Evolutionary conservation across 2,329 filamentous ascomycete species (phyloP).

Genomic region (Microascus cirrosus): DNA sequence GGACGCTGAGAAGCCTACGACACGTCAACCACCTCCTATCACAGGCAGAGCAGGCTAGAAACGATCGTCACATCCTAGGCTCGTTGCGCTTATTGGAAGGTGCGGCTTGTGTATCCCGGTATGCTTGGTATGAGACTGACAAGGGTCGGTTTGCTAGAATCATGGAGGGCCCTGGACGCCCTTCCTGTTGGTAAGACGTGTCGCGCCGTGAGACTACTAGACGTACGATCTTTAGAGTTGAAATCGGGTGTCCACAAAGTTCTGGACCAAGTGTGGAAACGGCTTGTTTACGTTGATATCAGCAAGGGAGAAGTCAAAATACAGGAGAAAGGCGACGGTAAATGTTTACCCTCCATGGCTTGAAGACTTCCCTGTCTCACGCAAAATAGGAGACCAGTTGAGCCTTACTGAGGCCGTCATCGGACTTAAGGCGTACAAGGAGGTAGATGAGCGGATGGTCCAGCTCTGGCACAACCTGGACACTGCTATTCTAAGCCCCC

Average conservation of each 20-base stretch:
- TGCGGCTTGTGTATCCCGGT: slow-evolving; percentile 17
- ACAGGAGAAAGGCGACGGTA: not conserved
- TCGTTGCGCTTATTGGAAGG: slow-evolving; percentile 46
- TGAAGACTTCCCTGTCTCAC: not conserved
- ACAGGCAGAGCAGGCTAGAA: slow-evolving; percentile 45
- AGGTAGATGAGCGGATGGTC: slow-evolving; percentile 47
- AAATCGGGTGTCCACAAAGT: slow-evolving; percentile 54
- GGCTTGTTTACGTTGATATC: slow-evolving; percentile 52
- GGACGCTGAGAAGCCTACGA: slow-evolving; percentile 38
- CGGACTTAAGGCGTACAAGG: slow-evolving; percentile 47
- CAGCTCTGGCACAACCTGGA: slow-evolving; percentile 54
- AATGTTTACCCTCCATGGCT: not conserved
- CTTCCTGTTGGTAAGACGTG: slow-evolving; percentile 52
- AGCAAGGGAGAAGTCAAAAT: slow-evolving; percentile 36
- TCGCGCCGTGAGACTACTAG: slow-evolving; percentile 53
- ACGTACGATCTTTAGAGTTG: slow-evolving; percentile 53
- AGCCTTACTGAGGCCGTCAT: slow-evolving; percentile 41
- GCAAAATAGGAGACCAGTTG: slow-evolving; percentile 34
- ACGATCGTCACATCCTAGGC: slow-evolving; percentile 44
- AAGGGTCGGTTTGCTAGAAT: slow-evolving; percentile 24
- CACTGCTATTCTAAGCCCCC: slow-evolving; percentile 46
- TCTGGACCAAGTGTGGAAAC: slow-evolving; percentile 60
- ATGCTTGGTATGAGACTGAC: not conserved
- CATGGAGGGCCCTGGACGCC: slow-evolving; percentile 44
- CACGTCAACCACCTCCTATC: slow-evolving; percentile 50